phyloP scores from a whole-genome alignment of 2,329 filamentous ascomycete species.

The Ophiocordyceps camponoti-floridani region DNA sequence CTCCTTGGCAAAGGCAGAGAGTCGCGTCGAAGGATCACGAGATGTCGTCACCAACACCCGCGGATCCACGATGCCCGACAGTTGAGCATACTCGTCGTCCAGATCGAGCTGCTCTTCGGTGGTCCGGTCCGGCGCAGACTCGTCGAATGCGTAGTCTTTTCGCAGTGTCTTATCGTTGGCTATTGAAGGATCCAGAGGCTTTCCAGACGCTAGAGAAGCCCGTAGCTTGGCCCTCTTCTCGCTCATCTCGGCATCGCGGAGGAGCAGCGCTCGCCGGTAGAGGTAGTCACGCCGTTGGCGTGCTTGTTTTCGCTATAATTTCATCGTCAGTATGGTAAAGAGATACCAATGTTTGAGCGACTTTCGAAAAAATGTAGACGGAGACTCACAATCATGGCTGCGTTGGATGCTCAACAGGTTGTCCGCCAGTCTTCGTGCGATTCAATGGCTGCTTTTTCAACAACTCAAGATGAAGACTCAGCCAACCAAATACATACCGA shows the following conservation, averaged over 20 bases:
- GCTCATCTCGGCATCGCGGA: conserved; percentile 81
- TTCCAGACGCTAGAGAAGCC: conserved; percentile 73
- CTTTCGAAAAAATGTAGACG: too few species aligned
- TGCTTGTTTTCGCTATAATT: conserved; percentile 21
- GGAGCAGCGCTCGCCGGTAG: conserved; percentile 71
- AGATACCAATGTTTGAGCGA: neutral
- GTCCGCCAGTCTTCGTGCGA: neutral
- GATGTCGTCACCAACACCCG: conserved; percentile 74
- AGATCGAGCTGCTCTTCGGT: conserved; percentile 54
- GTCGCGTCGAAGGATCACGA: conserved; percentile 65
- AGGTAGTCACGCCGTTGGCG: conserved; percentile 40
- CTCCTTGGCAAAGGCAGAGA: conserved; percentile 87
- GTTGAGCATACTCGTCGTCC: conserved; percentile 78
- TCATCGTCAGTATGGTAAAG: conserved; percentile 2
- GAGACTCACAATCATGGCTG: conserved; percentile 2
- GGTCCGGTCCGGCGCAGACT: conserved; percentile 52
- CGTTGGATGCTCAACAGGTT: neutral
- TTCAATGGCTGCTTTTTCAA: neutral
- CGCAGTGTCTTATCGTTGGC: conserved; percentile 73
- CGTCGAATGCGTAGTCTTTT: conserved; percentile 86
- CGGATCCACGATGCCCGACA: conserved; percentile 84
- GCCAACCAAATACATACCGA: conserved; percentile 12
- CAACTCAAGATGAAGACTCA: neutral
- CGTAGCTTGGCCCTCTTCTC: conserved; percentile 81
- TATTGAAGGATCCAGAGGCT: conserved; percentile 63